Conservation (phyloP, 306 rosid species). For the Inga leiocalycina region DNA sequence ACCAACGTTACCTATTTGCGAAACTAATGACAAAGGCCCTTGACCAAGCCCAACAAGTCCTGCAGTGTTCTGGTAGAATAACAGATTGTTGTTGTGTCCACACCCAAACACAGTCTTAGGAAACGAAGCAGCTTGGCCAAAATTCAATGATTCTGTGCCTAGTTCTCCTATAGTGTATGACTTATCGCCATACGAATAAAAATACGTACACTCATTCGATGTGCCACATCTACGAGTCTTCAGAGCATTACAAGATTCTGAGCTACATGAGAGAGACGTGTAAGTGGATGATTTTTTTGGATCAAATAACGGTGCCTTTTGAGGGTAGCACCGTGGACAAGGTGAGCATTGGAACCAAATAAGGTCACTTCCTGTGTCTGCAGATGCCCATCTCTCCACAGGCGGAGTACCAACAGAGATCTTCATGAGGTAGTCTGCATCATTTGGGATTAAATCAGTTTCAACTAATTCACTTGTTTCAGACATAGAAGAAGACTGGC, state of each 20-base stretch:
- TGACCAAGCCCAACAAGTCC: not conserved
- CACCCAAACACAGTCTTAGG: slow-evolving; percentile 20
- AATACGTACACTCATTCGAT: not conserved
- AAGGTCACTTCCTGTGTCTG: slow-evolving; percentile 41
- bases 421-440: not conserved
- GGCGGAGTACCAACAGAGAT: slow-evolving; percentile 24
- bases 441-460: not conserved
- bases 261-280: not conserved
- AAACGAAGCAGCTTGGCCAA: slow-evolving; percentile 1
- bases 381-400: slow-evolving; percentile 1
- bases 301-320: slow-evolving; percentile 16
- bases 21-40: not conserved
- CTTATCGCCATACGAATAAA: slow-evolving; percentile 2
- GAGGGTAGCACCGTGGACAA: not conserved
- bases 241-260: not conserved
- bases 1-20: not conserved
- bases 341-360: slow-evolving; percentile 38
- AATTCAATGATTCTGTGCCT: not conserved
- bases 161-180: not conserved
- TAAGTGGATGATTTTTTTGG: slow-evolving; percentile 24
- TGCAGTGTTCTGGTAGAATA: not conserved
- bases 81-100: not conserved
- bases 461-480: not conserved
- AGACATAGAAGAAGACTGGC: not conserved
- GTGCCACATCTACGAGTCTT: not conserved